Percentiles rank a stretch among this genome's conserved stretches.
These are phyloP conservation scores for Xylariomycetidae sp. DNA, from an alignment of 2,329 filamentous ascomycete genomes.

Conservation along the genomic window DNA sequence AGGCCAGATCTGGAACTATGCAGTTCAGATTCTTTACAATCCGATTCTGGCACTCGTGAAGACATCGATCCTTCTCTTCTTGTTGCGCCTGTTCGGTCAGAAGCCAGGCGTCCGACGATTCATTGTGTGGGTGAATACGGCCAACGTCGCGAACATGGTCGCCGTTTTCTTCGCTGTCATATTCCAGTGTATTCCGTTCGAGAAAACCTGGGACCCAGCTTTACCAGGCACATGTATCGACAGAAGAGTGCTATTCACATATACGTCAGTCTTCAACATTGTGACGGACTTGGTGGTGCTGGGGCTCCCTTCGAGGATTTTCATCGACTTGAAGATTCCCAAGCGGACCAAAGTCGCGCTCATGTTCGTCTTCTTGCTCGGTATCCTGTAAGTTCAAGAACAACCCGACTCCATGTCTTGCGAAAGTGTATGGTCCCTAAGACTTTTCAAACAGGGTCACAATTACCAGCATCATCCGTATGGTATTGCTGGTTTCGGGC, in stretches of 20 bases:
- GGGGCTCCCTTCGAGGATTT: constrained; percentile 34
- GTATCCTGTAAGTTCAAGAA: constrained; percentile 18
- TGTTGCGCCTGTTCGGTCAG: constrained; percentile 34
- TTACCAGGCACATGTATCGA: constrained; percentile 27
- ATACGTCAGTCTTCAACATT: constrained; percentile 32
- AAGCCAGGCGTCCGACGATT: constrained; percentile 27
- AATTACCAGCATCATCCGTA: constrained; percentile 27
- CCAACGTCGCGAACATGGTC: constrained; percentile 25
- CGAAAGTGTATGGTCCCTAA: not conserved
- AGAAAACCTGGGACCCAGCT: constrained; percentile 25
- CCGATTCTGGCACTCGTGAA: constrained; percentile 40
- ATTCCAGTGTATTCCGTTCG: constrained; percentile 34
- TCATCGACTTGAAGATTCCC: constrained; percentile 33
- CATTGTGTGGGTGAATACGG: constrained; percentile 25
- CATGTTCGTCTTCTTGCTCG: constrained; percentile 33
- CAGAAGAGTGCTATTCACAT: constrained; percentile 25
- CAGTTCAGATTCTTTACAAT: constrained; percentile 37
- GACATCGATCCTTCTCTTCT: constrained; percentile 38
- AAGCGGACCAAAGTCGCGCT: constrained; percentile 31
- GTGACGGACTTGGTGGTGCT: constrained; percentile 35
- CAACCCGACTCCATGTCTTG: not conserved
- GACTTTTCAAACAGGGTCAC: constrained; percentile 24
- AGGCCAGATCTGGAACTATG: constrained; percentile 28
- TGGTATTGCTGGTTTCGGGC: constrained; percentile 27
- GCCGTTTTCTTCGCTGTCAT: constrained; percentile 27